Base-by-base conservation (phyloP, 257 asterid species). In the Rehmannia glutinosa region DNA sequence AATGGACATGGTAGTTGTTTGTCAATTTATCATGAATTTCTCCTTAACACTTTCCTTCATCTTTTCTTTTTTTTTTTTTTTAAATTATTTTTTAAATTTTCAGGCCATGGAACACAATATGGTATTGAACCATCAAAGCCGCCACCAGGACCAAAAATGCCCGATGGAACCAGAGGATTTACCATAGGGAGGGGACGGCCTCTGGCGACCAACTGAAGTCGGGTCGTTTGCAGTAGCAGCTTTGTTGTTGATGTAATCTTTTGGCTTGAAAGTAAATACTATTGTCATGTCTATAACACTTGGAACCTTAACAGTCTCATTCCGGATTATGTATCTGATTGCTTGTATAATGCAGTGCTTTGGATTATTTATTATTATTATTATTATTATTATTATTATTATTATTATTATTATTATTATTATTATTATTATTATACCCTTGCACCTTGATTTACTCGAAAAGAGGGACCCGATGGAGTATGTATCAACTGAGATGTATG, bases 61-160 rank as follows among this genome's bases (percentile, higher is more conserved):
- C 36, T 30, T 32, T 0, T 32, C 4, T 8, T 32, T 32, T 32
- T 3, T 32, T 32, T 32, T 63, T 24, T 69, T 21, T 25, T 32
- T 2, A 15, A 57, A n/a, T 69, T 5, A 9, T 41, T 19, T 60
- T 8, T 25, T 28, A n/a, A n/a, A 6, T 39, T 66, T 66, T 3
- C 76, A 89, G 97, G 94, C 53, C 94, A 81, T 12, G 95, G 89
- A 53, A 72, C 80, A 2, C 84, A 74, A 41, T 56, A 84, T 71
- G 77, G 54, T 15, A 24, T 69, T 38, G 99, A 94, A 65, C 83
- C 86, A 32, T 80, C 95, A 20, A 94, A 91, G 78, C 97, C 95
- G 0, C 97, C 97, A 36, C 98, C 99, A 1, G 99, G 97, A 15
- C 99, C 97, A n/a, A 84, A 63, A 71, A 94, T 94, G 99, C 99